phyloP scores from a whole-genome alignment of 2,329 filamentous ascomycete species.

The Cordyceps militaris region DNA sequence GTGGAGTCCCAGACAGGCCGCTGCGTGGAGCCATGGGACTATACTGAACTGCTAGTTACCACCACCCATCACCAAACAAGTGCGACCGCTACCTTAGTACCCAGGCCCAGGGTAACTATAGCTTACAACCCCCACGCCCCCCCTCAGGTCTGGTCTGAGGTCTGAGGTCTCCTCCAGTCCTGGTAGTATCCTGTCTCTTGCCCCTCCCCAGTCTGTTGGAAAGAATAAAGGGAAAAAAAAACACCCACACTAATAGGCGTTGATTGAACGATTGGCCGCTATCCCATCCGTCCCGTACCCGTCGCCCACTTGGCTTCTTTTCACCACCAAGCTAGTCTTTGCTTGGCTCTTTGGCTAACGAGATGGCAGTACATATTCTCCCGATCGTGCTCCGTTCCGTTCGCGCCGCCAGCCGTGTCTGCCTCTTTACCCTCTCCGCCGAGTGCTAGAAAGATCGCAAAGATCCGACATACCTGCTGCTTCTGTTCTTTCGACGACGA shows the following conservation, averaged over 20 bases:
- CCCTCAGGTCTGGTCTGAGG: too few relatives aligned
- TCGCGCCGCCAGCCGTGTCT: conserved; percentile 5
- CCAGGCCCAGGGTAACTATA: neutral
- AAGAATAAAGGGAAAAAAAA: neutral
- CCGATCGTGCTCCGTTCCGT: conserved; percentile 10
- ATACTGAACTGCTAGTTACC: neutral
- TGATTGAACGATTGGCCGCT: conserved; percentile 10
- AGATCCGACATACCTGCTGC: neutral
- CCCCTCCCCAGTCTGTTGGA: neutral
- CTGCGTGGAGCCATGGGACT: neutral
- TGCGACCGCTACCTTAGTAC: neutral
- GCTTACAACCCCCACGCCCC: neutral
- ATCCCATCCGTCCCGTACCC: conserved; percentile 11
- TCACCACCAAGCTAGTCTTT: conserved; percentile 3
- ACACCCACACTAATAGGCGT: neutral
- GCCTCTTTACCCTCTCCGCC: neutral
- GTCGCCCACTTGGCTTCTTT: conserved; percentile 7
- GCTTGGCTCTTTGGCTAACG: conserved; percentile 8
- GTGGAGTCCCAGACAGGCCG: neutral
- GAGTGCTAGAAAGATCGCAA: neutral
- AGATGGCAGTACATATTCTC: conserved; percentile 11
- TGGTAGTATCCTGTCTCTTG: neutral
- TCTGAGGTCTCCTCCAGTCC: too few relatives aligned
- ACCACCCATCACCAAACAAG: neutral
- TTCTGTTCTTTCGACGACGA: neutral